These are phyloP conservation scores for Collybiopsis confluens DNA, from an alignment of 768 basidiomycete genomes.

Conservation along the genomic window DNA sequence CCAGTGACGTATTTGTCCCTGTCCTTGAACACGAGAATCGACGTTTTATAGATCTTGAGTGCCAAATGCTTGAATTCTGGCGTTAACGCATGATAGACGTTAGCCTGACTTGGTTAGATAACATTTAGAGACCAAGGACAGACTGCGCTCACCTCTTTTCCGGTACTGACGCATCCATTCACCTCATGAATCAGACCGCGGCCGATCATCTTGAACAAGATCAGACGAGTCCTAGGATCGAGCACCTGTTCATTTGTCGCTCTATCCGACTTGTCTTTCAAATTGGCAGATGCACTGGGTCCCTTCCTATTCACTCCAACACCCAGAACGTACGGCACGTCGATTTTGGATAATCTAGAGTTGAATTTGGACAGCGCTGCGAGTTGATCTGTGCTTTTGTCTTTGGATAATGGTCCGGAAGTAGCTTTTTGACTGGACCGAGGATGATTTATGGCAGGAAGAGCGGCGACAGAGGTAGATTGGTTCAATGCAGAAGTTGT, in stretches of 20 bases:
- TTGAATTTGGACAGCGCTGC: conserved; percentile 73
- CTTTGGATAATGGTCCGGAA: conserved; percentile 32
- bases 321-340: conserved; percentile 61
- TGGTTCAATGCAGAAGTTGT: conserved; percentile 47
- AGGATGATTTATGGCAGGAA: conserved; percentile 74
- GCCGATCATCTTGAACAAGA: conserved; percentile 95
- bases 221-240: conserved; percentile 91
- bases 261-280: conserved; percentile 94
- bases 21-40: conserved; percentile 95
- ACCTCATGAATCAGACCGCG: conserved; percentile 84
- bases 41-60: conserved; percentile 97
- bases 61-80: conserved; percentile 64
- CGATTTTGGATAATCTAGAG: conserved; percentile 70
- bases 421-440: conserved; percentile 26
- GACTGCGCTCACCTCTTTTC: conserved; percentile 75
- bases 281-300: conserved; percentile 79
- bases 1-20: conserved; percentile 96
- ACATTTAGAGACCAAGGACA: conserved; percentile 2
- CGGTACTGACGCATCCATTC: conserved; percentile 95
- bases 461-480: conserved; percentile 47
- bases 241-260: conserved; percentile 97
- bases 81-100: conserved; percentile 88
- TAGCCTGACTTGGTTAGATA: conserved; percentile 58
- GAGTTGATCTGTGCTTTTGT: conserved; percentile 69
- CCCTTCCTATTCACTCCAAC: conserved; percentile 91